Percentiles rank a stretch among this genome's conserved stretches.
Evolutionary conservation across 2,329 filamentous ascomycete genomes (phyloP).

Genomic region (Clonostachys rosea): DNA sequence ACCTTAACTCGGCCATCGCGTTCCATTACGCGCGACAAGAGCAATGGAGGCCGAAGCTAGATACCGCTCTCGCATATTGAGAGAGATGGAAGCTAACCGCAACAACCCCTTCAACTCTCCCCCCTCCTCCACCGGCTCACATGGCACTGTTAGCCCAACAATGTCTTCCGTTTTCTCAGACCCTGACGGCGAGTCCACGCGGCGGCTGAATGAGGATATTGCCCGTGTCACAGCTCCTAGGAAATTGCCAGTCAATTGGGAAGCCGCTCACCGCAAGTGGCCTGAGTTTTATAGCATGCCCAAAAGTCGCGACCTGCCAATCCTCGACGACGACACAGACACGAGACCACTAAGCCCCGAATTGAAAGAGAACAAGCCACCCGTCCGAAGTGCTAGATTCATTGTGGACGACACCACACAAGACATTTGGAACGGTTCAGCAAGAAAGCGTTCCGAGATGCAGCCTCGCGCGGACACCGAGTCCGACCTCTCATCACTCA

Average conservation of each 20-base stretch:
- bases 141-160: conserved; percentile 51
- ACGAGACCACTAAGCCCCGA: conserved; percentile 26
- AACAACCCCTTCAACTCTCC: conserved; percentile 55
- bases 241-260: conserved; percentile 35
- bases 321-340: conserved; percentile 21
- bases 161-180: conserved; percentile 47
- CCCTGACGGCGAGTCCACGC: conserved; percentile 49
- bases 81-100: conserved; percentile 47
- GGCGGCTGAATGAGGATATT: conserved; percentile 43
- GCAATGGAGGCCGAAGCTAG: conserved; percentile 37
- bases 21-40: conserved; percentile 12
- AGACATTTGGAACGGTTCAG: conserved; percentile 29
- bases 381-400: conserved; percentile 16
- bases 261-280: conserved; percentile 44
- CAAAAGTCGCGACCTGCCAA: conserved; percentile 18
- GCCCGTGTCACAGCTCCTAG: conserved; percentile 32
- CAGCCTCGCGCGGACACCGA: conserved; percentile 49
- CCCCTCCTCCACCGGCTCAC: conserved; percentile 52
- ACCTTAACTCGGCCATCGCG: conserved; percentile 2
- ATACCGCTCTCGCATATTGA: conserved; percentile 42
- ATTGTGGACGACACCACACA: conserved; percentile 35
- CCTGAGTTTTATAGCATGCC: conserved; percentile 44
- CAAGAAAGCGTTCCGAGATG: conserved; percentile 42
- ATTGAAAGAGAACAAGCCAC: conserved; percentile 42
- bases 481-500: conserved; percentile 40